These are phyloP conservation scores for Pyrus bretschneideri DNA, from an alignment of 306 rosid genomes.

Conservation along the genomic window DNA sequence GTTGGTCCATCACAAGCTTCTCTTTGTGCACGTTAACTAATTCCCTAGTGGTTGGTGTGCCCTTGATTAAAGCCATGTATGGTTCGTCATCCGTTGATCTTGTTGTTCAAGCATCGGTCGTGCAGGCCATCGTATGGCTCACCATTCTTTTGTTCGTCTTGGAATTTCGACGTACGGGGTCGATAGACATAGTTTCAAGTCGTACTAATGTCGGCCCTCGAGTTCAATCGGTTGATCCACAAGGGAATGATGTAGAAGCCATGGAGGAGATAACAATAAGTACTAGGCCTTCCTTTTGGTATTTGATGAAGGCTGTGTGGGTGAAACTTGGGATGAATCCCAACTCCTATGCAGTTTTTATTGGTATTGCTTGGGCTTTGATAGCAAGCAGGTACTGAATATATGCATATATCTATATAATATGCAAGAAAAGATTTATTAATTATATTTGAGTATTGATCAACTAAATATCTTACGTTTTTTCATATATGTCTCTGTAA, in stretches of 20 bases:
- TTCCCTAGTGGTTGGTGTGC: conserved; percentile 83
- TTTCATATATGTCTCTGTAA: background rate
- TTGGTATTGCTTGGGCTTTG: conserved; percentile 81
- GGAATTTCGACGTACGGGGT: conserved; percentile 56
- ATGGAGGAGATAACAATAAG: background rate
- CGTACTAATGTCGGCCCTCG: background rate
- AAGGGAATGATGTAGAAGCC: conserved; percentile 51
- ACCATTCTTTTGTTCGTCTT: conserved; percentile 60
- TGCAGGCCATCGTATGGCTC: conserved; percentile 87
- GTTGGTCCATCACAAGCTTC: conserved; percentile 84
- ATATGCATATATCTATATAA: background rate
- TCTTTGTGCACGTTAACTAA: conserved; percentile 70
- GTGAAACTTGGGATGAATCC: conserved; percentile 65
- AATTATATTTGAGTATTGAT: background rate
- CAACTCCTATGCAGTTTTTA: conserved; percentile 67
- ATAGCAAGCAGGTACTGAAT: conserved; percentile 55
- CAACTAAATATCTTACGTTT: no score
- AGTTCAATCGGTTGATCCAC: conserved; percentile 10
- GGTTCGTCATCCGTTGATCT: conserved; percentile 60
- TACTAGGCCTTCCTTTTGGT: conserved; percentile 39
- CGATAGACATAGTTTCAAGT: background rate
- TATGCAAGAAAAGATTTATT: background rate
- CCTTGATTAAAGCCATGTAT: conserved; percentile 67
- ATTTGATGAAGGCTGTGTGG: conserved; percentile 67
- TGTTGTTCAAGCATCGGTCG: conserved; percentile 72